Conservation (phyloP, 768 basidiomycete species). For the Rhizopogon rudus region DNA sequence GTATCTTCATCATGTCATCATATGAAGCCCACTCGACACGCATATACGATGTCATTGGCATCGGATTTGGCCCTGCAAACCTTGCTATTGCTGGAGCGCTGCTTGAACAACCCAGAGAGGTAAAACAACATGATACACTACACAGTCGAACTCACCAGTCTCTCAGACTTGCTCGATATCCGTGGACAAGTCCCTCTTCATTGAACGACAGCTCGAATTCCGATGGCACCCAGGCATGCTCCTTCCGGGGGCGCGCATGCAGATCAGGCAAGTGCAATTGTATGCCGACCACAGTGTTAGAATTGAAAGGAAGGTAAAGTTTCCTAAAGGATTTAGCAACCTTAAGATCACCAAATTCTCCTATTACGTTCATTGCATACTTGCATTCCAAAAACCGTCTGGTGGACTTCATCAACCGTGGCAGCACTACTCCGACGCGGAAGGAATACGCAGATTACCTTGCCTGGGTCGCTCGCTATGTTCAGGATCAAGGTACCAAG, state of each 20-base stretch:
- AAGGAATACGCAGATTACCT: constrained; percentile 53
- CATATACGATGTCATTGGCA: constrained; percentile 41
- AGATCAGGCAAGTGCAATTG: constrained; percentile 36
- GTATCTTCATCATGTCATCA: background rate
- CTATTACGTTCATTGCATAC: constrained; percentile 49
- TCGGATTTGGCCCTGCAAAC: constrained; percentile 52
- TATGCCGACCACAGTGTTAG: background rate
- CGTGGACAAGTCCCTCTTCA: constrained; percentile 35
- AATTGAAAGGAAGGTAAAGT: constrained; percentile 21
- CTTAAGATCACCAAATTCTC: constrained; percentile 44
- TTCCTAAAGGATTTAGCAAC: constrained; percentile 53
- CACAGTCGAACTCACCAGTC: background rate
- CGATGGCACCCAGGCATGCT: constrained; percentile 56
- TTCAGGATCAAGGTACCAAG: constrained; percentile 36
- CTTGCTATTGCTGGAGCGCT: constrained; percentile 46
- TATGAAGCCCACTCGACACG: background rate
- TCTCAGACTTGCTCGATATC: constrained; percentile 9
- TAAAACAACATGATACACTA: constrained; percentile 1
- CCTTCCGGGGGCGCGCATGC: constrained; percentile 46
- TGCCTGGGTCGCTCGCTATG: constrained; percentile 43
- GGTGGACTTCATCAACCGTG: constrained; percentile 48
- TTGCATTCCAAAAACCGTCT: constrained; percentile 46
- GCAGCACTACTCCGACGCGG: constrained; percentile 45
- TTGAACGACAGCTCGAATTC: constrained; percentile 44
- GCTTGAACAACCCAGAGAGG: constrained; percentile 34